These are phyloP conservation scores for Amanita molliuscula DNA, from an alignment of 768 basidiomycete genomes.

Conservation along the genomic window DNA sequence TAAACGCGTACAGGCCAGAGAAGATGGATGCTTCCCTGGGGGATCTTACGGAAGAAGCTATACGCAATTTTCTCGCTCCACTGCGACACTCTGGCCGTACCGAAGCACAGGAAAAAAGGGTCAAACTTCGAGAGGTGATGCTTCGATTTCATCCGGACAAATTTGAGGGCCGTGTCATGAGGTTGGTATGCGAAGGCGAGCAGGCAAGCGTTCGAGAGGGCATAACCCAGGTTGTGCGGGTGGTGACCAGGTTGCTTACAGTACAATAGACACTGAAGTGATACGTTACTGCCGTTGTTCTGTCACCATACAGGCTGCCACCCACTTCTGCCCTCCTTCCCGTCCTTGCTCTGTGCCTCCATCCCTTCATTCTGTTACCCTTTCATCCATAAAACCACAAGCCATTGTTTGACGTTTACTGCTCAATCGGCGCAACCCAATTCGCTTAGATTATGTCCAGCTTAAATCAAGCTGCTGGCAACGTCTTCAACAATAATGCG, in stretches of 20 bases:
- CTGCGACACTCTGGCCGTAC: not conserved
- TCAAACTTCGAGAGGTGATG: conserved; percentile 56
- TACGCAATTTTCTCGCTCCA: conserved; percentile 49
- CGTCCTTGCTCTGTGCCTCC: not conserved
- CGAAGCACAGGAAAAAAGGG: conserved; percentile 36
- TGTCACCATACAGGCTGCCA: not conserved
- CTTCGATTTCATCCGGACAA: conserved; percentile 77
- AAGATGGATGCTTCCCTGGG: conserved; percentile 21
- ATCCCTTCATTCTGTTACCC: not conserved
- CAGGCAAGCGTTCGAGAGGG: conserved; percentile 42
- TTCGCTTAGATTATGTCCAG: conserved; percentile 19
- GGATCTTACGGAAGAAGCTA: conserved; percentile 43
- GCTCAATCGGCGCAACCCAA: conserved; percentile 1
- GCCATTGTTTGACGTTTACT: not conserved
- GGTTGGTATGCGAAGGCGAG: conserved; percentile 35
- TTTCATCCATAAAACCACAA: not conserved
- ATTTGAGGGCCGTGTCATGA: conserved; percentile 66
- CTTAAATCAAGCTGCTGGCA: conserved; percentile 24
- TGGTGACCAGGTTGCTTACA: conserved; percentile 43
- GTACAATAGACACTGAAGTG: conserved; percentile 7
- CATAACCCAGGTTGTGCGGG: conserved; percentile 53
- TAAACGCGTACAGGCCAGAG: conserved; percentile 19
- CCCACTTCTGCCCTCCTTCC: not conserved
- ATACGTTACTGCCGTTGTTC: not conserved
- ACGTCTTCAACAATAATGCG: conserved; percentile 31